Base-by-base conservation (phyloP, 2,329 filamentous ascomycete species). In the Xenosphaeropsis pyriputrescens region DNA sequence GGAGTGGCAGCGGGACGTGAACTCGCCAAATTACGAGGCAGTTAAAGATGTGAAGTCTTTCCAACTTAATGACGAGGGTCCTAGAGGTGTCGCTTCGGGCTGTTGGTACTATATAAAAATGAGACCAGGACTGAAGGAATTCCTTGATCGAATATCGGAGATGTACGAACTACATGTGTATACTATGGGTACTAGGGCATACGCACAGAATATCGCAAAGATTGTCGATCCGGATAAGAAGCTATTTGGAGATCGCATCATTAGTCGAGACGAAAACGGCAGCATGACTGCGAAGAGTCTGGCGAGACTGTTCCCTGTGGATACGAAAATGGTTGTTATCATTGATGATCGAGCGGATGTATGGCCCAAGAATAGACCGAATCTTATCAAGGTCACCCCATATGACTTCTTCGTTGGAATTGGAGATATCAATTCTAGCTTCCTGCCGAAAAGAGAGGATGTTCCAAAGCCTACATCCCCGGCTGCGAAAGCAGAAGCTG, bases 361-460 rank as follows among this genome's bases (percentile, higher is more conserved):
- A 6, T 98, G 91, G 91, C 75, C 75, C 2, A 75, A 79, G 47
- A 96, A 94, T 68, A 80, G 82, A 48, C 74, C 82, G 5, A 95
- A 98, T 51, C 70, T 98, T 29, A 85, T 98, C 62, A 94, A 93
- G 56, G 91, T 98, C 26, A 78, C 79, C 1, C 85, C 89, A 0
- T 98, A 94, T 57, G 89, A 96, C 57, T 98, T 98, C 60, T 98
- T 96, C 62, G 85, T 93, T 40, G 91, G 91, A 13, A 94, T 95
- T 45, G 91, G 91, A 44, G 91, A 98, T 58, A 98, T 98, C 65
- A 98, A 98, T 63, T 93, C 89, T 11, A 94, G 85, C 54, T 98
- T 96, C 54, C 59, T 98, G 37, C 91, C 91, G 0, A 93, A 93
- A 57, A 76, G 70, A 41, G 60, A 71, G 48, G 67, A 78, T 50